Evolutionary conservation across 164 flowering plant genomes (phyloP).

Genomic region (Nelumbo lutea): DNA sequence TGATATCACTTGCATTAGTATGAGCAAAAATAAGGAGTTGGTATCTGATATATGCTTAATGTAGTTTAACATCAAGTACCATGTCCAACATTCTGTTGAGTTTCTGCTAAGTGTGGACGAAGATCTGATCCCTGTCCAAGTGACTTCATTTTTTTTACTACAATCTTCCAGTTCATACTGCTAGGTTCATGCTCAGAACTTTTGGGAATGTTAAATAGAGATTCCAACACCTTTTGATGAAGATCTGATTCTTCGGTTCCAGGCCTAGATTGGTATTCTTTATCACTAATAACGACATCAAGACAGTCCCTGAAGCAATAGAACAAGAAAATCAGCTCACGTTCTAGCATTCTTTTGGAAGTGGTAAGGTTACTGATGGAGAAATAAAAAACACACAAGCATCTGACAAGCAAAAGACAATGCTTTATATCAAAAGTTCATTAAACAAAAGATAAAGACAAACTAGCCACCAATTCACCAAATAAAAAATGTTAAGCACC

Average conservation of each 20-base stretch:
- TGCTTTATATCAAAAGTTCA: too few relatives aligned
- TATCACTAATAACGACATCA: constrained; percentile 32
- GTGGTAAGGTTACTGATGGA: not conserved
- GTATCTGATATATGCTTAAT: not conserved
- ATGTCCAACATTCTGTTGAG: constrained; percentile 19
- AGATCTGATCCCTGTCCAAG: constrained; percentile 42
- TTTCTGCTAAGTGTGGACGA: constrained; percentile 16
- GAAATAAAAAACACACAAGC: not conserved
- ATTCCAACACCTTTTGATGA: constrained; percentile 65
- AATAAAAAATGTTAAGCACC: too few relatives aligned
- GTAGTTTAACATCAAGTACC: constrained; percentile 30
- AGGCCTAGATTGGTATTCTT: constrained; percentile 19
- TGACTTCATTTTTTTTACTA: constrained; percentile 64
- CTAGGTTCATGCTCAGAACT: constrained; percentile 54
- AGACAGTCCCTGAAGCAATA: constrained; percentile 39
- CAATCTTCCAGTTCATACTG: constrained; percentile 79
- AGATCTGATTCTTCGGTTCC: constrained; percentile 32
- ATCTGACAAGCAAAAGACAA: not conserved
- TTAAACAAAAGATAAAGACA: too few relatives aligned
- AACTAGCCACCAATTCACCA: too few relatives aligned
- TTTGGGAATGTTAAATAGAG: constrained; percentile 60
- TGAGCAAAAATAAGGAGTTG: not conserved
- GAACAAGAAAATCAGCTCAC: not conserved
- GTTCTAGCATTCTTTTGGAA: not conserved
- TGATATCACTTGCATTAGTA: not conserved